phyloP scores from a whole-genome alignment of 2,329 filamentous ascomycete genomes.

The Colletotrichum orchidophilum region DNA sequence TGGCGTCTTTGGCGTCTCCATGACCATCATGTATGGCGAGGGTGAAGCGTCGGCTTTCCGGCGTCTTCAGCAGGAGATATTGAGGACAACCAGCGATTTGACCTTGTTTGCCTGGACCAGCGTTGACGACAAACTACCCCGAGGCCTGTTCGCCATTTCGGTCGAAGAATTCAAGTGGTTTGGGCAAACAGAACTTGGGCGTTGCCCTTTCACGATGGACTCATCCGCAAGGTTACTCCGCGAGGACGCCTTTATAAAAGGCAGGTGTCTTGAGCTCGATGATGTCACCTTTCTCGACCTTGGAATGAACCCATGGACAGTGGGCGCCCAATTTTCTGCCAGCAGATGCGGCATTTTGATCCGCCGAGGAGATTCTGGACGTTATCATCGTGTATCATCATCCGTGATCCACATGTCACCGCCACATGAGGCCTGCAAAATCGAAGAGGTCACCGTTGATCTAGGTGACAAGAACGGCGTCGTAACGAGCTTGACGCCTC shows the following conservation, averaged over 20 bases:
- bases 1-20: background rate
- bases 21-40: conserved; percentile 3
- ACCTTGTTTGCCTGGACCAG: conserved; percentile 6
- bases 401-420: background rate
- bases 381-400: background rate
- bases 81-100: background rate
- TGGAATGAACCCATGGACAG: background rate
- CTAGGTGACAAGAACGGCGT: too few species aligned
- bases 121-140: background rate
- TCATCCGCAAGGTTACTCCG: background rate
- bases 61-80: conserved; percentile 9
- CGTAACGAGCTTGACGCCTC: too few species aligned
- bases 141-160: background rate
- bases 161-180: background rate
- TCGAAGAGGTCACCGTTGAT: background rate
- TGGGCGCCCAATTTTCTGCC: too few species aligned
- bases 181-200: background rate
- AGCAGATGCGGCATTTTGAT: background rate
- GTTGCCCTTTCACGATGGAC: background rate
- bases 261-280: background rate
- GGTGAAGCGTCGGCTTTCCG: background rate
- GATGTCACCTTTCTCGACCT: background rate
- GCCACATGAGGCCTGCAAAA: background rate
- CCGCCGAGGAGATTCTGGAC: background rate
- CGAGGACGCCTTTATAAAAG: background rate